Evolutionary conservation across 1,284 basidiomycete species (phyloP).

Genomic region (Marasmius oreades): DNA sequence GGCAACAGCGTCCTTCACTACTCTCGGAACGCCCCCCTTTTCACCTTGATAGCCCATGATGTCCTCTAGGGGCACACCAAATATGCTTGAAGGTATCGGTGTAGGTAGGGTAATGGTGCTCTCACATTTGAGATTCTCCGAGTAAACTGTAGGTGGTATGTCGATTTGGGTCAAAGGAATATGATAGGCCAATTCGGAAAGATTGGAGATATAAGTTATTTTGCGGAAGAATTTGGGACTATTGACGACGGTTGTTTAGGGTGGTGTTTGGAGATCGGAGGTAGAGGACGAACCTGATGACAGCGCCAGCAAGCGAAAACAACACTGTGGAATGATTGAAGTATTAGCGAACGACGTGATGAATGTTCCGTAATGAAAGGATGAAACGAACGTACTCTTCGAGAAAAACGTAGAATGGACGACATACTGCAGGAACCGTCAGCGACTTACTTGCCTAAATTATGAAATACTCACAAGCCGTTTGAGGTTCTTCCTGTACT

Average conservation of each 20-base stretch:
- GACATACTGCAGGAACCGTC: constrained; percentile 54
- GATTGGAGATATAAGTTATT: constrained; percentile 68
- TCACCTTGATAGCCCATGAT: constrained; percentile 82
- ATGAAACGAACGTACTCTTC: constrained; percentile 65
- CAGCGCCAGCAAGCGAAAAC: constrained; percentile 79
- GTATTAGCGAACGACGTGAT: constrained; percentile 9
- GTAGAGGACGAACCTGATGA: constrained; percentile 59
- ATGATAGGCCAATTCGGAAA: constrained; percentile 70
- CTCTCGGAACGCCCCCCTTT: constrained; percentile 73
- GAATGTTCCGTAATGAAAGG: neutral
- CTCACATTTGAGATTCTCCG: constrained; percentile 38
- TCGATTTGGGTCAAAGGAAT: constrained; percentile 84
- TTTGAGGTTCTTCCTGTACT: constrained; percentile 87
- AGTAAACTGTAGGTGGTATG: constrained; percentile 77
- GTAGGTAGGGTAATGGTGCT: constrained; percentile 15
- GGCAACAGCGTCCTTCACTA: constrained; percentile 73
- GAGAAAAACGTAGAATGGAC: constrained; percentile 87
- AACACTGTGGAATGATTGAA: constrained; percentile 52
- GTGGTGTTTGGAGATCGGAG: neutral
- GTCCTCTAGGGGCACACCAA: constrained; percentile 76
- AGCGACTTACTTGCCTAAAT: constrained; percentile 6
- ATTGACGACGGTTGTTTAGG: constrained; percentile 2
- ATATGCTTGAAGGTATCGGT: constrained; percentile 56
- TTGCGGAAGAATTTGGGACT: constrained; percentile 89
- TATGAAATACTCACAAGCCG: constrained; percentile 50